A percentile compares a stretch with the other conserved stretches of the same genome.
These are phyloP conservation scores for Curvularia sp. DNA, from an alignment of 2,329 filamentous ascomycete genomes.

Conservation along the genomic window DNA sequence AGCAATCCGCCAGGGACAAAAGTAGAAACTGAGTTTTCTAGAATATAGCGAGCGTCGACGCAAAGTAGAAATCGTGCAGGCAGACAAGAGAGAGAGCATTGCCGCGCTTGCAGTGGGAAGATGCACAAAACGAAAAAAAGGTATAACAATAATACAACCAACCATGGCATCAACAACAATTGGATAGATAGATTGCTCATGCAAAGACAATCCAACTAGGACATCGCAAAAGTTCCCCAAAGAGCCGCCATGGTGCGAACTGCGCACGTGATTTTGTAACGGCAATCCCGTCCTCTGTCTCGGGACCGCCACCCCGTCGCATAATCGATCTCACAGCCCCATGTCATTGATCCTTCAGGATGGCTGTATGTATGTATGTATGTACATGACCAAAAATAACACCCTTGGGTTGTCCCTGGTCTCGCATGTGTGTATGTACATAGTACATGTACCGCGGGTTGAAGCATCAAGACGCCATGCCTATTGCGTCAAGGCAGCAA, in stretches of 20 bases:
- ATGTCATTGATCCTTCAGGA: slow-evolving; percentile 1
- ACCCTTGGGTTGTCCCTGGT: not conserved
- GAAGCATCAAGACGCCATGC: not conserved
- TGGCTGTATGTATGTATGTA: no score
- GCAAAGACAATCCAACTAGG: not conserved
- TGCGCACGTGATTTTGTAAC: not conserved
- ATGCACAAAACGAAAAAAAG: not conserved
- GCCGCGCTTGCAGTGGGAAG: not conserved
- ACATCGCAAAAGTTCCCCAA: not conserved
- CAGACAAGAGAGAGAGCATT: not conserved
- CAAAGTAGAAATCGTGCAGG: not conserved
- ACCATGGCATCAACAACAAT: not conserved
- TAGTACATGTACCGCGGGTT: no score
- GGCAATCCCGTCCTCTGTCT: not conserved
- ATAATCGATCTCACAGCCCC: not conserved
- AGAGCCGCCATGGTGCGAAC: not conserved
- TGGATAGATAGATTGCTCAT: not conserved
- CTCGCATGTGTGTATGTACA: not conserved
- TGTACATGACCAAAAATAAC: not conserved
- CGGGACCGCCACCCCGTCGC: slow-evolving; percentile 2
- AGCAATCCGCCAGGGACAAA: not conserved
- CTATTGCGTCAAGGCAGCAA: not conserved
- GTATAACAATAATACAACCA: not conserved
- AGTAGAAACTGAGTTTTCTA: not conserved
- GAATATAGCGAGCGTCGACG: not conserved